Evolutionary conservation across 163 green algal genomes (phyloP).

Genomic region (Scenedesmus sp.): DNA sequence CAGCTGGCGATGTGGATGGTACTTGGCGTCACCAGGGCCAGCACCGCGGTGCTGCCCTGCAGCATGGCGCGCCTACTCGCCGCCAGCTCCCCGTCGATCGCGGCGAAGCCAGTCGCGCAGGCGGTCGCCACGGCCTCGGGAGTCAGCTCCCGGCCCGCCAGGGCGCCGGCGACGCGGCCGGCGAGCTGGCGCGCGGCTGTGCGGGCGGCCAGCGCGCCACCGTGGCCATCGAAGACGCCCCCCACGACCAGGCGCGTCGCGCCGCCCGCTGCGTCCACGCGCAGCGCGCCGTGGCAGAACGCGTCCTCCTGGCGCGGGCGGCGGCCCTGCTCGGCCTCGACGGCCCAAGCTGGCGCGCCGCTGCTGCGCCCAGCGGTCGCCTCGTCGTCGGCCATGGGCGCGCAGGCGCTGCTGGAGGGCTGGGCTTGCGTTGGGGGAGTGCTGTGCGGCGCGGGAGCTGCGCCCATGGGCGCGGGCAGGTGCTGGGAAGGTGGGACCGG

Average conservation of each 20-base stretch:
- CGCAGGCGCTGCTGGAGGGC: too few relatives aligned
- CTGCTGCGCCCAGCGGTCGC: neutral
- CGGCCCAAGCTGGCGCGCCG: neutral
- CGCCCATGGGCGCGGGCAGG: too few relatives aligned
- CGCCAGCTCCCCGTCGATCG: conserved; percentile 12
- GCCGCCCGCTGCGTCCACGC: neutral
- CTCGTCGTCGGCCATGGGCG: too few relatives aligned
- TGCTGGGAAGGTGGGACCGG: too few relatives aligned
- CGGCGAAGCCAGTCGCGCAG: neutral
- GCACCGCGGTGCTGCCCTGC: conserved; percentile 17
- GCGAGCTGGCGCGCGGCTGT: conserved; percentile 1
- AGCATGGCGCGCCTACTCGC: neutral
- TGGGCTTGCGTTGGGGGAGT: too few relatives aligned
- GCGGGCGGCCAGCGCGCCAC: conserved; percentile 21
- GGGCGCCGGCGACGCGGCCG: neutral
- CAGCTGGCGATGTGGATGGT: conserved; percentile 20
- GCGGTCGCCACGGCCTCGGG: neutral
- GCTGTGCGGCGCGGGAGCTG: too few relatives aligned
- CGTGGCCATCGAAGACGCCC: conserved; percentile 39
- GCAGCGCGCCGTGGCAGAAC: conserved; percentile 7
- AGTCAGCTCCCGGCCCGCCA: neutral
- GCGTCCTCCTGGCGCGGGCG: conserved; percentile 31
- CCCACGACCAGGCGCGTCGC: neutral
- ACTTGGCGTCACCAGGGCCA: conserved; percentile 7
- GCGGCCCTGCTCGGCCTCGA: neutral